phyloP scores from a whole-genome alignment of 352 stramenopile species.

The Thalassiosira mediterranea region DNA sequence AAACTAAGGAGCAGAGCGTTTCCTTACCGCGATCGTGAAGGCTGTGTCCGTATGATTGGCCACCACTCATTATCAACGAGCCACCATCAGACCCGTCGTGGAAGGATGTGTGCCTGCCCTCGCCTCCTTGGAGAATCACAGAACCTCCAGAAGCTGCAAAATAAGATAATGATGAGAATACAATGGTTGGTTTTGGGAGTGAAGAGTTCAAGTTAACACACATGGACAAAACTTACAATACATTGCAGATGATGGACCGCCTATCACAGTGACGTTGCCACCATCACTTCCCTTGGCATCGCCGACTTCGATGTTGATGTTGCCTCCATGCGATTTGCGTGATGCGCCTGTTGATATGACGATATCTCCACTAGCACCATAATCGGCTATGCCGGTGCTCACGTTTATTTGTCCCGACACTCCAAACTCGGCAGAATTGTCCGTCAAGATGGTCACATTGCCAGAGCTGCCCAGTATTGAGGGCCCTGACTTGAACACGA shows the following conservation, averaged over 20 bases:
- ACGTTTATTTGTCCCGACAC: constrained; percentile 44
- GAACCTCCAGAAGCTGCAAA: constrained; percentile 23
- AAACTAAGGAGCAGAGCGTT: too few species aligned
- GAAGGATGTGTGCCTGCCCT: constrained; percentile 23
- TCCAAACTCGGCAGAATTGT: constrained; percentile 43
- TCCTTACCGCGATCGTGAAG: too few species aligned
- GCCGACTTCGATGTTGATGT: constrained; percentile 38
- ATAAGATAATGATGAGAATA: constrained; percentile 2
- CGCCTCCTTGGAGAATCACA: constrained; percentile 26
- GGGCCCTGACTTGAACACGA: constrained; percentile 53
- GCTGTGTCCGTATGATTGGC: constrained; percentile 20
- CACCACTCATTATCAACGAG: constrained; percentile 15
- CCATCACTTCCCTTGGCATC: constrained; percentile 29
- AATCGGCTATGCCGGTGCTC: constrained; percentile 34
- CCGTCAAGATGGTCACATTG: constrained; percentile 48
- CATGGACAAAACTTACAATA: constrained; percentile 22
- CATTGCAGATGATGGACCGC: constrained; percentile 18
- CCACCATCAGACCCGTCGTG: constrained; percentile 48
- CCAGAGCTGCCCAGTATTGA: constrained; percentile 46
- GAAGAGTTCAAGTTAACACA: background rate
- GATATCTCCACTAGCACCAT: constrained; percentile 63
- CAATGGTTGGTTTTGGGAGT: background rate
- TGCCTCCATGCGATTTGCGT: constrained; percentile 20
- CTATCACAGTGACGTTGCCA: constrained; percentile 31
- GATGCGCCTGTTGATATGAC: constrained; percentile 34